Base-by-base conservation (phyloP, 257 asterid species). In the Marsdenia floribunda region DNA sequence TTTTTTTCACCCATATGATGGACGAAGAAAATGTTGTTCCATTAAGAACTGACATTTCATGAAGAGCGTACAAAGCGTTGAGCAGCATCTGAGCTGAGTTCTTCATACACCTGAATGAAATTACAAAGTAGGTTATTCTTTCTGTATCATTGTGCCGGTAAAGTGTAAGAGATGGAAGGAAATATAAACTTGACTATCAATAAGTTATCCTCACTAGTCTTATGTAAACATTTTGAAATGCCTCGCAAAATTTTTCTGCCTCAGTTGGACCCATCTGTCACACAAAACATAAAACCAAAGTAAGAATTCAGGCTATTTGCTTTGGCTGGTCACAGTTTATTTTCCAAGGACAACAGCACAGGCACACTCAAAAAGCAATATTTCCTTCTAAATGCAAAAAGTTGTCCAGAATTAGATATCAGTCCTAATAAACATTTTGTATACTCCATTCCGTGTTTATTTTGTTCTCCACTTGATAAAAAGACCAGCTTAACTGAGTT, bases 221-320 rank as follows among this genome's bases (percentile, higher is more conserved):
- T 83, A 78, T 74, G 59, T 91, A 91, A 77, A 84, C 88, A 81
- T 86, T 88, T 77, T 84, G 85, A 83, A 91, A 91, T 52, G 93
- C 86, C 83, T 86, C 81, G 88, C 96, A 87, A 73, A 91, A 87
- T 38, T 60, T 83, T 74, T 87, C 96, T 21, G 96, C 96, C 77
- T 89, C 93, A 78, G 86, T 85, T 82, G 87, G 79, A 55, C 89
- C 90, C 82, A 90, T 82, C 96, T 90, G 74, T 49, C 44, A 19
- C 38, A 7, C 46, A 49, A 50, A 70, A 22, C 26, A 19, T 35
- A 22, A n/a, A 44, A 22, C 18, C 9, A 26, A 0, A 44, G 72
- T 3, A 40, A 68, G 55, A 11, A 42, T 42, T 21, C 57, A 46
- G 33, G n/a, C 3, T 14, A 44, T 40, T 68, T 19, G 72, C 54